Base-by-base conservation (phyloP, 805 yeast species). In the Wickerhamomyces alni region DNA sequence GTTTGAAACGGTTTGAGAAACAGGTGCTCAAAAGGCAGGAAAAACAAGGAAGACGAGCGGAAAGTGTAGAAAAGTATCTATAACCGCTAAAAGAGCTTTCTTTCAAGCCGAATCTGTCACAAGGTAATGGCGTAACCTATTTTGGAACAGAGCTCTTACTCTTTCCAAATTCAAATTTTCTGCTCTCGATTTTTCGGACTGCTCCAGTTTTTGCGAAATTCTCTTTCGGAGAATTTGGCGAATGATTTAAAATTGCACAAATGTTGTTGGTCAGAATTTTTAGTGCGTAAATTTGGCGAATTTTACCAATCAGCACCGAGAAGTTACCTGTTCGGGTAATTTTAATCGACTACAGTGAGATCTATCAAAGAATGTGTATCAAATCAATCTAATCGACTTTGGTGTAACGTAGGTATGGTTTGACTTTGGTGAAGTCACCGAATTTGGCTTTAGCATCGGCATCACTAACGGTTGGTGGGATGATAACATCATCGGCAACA, bases 401-500 rank as follows among this genome's bases (percentile, higher is more conserved):
- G 52, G 82, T 78, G 66, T 59, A 80, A 68, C 96, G 83, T 65
- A 88, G 75, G 77, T 88, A 88, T 47, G 96, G 95, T 75, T 86
- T 88, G 64, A 88, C 80, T 60, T 79, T 82, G 60, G 75, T 78
- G 72, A 87, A 87, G 48, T 81, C 79, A 50, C 95, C 95, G 67
- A 85, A 88, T 68, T 86, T 85, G 55, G 76, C 75, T 69, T 78
- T 74, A 31, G 87, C 89, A 39, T 72, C 87, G 58, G 75, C 91
- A 61, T 86, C 83, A 42, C 82, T 72, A 41, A 89, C 85, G 35
- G 82, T 65, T 50, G 95, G 94, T 58, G 94, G 96, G 47, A 89
- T 84, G 61, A 88, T 88, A 42, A 89, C 96, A 61, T 88, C 96
- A 55, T 86, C 77, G 51, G 96, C 96, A 40, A 74, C 80, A 42